Base-by-base conservation (phyloP, 306 rosid genomes). In the Dalbergia cochinchinensis region DNA sequence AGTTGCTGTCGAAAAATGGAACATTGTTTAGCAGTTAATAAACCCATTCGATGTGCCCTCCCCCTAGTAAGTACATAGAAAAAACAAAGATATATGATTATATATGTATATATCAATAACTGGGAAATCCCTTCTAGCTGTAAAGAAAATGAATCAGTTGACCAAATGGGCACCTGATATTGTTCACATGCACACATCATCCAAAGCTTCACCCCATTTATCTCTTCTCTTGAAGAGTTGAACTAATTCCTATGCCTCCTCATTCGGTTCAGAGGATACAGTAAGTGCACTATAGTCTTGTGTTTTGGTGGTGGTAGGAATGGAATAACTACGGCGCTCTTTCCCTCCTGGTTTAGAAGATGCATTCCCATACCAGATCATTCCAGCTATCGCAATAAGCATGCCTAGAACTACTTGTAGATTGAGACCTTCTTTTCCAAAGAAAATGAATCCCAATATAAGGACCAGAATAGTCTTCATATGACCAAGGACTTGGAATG, bases 331-430 rank as follows among this genome's bases (percentile, higher is more conserved):
- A 0, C 22, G 91, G 2, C 85, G 90, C 78, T 90, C 97, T 69
- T 90, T 92, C 70, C 96, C 97, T 63, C 89, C 97, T 11, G 96
- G 91, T 81, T 89, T 86, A 15, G 96, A 80, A 57, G 94, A 90
- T 76, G 96, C 97, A 33, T 92, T 89, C 50, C 96, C 94, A 26
- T 90, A 90, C 97, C 97, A 92, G 33, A 90, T 65, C 96, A 92
- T 90, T 73, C 95, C 94, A 42, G 39, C 57, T 66, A 92, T 91
- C 5, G 96, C 96, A 45, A 90, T 82, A 41, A 55, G 7, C 97
- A 92, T 92, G 64, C 97, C 97, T 5, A 89, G 3, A 65, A 92
- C 81, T 7, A 92, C 94, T n/a, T 92, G 94, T 9, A 71, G 33
- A 73, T 82, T 89, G 69, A 88, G 90, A 64, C 97, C 97, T 79